Percentiles rank a stretch among this genome's conserved stretches.
phyloP scores from a whole-genome alignment of 1,284 basidiomycete species.

The Ustilago curta region DNA sequence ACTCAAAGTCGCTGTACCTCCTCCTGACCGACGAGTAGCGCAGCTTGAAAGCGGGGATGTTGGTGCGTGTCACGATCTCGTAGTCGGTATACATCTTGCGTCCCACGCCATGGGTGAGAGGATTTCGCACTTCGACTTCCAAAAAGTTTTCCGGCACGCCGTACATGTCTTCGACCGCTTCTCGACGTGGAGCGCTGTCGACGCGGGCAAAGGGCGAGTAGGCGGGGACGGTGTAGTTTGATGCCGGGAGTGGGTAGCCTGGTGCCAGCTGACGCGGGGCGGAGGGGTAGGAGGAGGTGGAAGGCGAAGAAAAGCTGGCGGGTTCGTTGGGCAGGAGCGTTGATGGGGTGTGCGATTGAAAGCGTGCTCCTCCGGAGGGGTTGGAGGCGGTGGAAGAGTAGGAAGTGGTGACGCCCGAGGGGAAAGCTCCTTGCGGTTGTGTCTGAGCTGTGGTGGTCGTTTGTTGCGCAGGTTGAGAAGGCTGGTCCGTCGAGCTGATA shows the following conservation, averaged over 20 bases:
- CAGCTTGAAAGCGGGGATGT: slow-evolving; percentile 98
- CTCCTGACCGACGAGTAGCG: slow-evolving; percentile 92
- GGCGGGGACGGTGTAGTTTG: slow-evolving; percentile 52
- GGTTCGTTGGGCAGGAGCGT: slow-evolving; percentile 48
- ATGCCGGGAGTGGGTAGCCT: slow-evolving; percentile 52
- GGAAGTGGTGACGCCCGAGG: slow-evolving; percentile 22
- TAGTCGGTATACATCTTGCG: slow-evolving; percentile 99
- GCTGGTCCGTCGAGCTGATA: slow-evolving; percentile 29
- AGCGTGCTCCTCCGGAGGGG: slow-evolving; percentile 24
- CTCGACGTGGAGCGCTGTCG: slow-evolving; percentile 50
- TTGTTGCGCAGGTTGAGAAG: neutral
- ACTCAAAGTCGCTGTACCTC: slow-evolving; percentile 98
- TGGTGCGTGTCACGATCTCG: slow-evolving; percentile 97
- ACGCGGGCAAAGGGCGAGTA: slow-evolving; percentile 68
- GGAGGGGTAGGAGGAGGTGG: slow-evolving; percentile 6
- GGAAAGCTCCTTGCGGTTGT: slow-evolving; percentile 26
- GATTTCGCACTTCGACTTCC: slow-evolving; percentile 97
- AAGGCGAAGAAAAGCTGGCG: slow-evolving; percentile 19
- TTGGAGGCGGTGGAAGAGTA: slow-evolving; percentile 5
- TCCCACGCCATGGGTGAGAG: slow-evolving; percentile 83
- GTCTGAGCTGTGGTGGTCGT: slow-evolving; percentile 1
- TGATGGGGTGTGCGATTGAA: slow-evolving; percentile 51
- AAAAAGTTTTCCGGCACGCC: slow-evolving; percentile 88
- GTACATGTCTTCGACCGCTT: slow-evolving; percentile 90
- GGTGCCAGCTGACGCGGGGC: slow-evolving; percentile 47